A percentile compares a stretch with the other conserved stretches of the same genome.
phyloP scores from a whole-genome alignment of 768 basidiomycete species.

The Cystobasidium ongulense region DNA sequence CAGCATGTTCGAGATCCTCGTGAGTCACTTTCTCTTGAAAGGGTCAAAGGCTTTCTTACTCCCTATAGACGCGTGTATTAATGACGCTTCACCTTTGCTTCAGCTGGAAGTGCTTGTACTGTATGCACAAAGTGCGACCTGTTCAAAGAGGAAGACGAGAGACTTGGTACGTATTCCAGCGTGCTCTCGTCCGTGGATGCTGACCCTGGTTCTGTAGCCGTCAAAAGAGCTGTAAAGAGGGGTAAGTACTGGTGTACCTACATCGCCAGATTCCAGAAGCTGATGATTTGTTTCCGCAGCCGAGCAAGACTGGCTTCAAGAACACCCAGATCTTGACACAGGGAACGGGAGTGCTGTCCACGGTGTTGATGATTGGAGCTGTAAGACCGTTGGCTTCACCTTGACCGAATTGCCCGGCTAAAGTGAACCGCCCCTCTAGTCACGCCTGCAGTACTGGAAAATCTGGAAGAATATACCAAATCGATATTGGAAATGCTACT shows the following conservation, averaged over 20 bases:
- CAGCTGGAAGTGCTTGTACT: conserved; percentile 10
- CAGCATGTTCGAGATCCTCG: conserved; percentile 21
- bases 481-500: background rate
- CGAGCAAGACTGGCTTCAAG: background rate
- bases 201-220: background rate
- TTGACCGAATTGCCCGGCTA: background rate
- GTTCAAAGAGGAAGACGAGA: conserved; percentile 13
- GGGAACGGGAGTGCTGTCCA: background rate
- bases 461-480: background rate
- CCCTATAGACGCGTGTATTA: background rate
- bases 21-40: background rate
- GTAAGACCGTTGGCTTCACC: too few species aligned
- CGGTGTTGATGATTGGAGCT: too few species aligned
- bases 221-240: background rate
- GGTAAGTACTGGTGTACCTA: background rate
- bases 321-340: background rate
- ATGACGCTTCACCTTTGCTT: background rate
- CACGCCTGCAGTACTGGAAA: background rate
- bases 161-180: background rate
- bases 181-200: too few species aligned
- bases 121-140: conserved; percentile 20
- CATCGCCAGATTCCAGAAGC: background rate
- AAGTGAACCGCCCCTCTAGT: background rate
- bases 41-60: background rate
- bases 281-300: background rate